phyloP scores from a whole-genome alignment of 805 yeast genomes.

The Starmerella etchellsii region DNA sequence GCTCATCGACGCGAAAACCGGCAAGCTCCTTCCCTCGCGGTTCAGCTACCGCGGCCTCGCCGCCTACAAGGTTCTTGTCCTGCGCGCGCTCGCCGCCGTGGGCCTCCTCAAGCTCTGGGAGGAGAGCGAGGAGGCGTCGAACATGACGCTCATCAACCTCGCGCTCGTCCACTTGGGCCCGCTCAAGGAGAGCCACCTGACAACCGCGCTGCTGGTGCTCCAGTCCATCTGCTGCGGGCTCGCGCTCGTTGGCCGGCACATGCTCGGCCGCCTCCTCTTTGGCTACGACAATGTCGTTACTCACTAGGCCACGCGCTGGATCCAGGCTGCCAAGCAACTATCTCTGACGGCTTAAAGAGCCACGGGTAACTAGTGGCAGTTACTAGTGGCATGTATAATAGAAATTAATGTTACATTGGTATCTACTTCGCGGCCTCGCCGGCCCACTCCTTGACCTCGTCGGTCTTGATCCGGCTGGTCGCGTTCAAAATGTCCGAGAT shows the following conservation, averaged over 20 bases:
- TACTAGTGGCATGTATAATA: background rate
- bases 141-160: slow-evolving; percentile 79
- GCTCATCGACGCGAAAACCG: slow-evolving; percentile 50
- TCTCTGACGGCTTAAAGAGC: too few relatives aligned
- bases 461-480: slow-evolving; percentile 48
- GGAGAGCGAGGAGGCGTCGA: slow-evolving; percentile 39
- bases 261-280: slow-evolving; percentile 72
- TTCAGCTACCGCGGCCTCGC: slow-evolving; percentile 24
- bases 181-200: slow-evolving; percentile 65
- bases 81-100: slow-evolving; percentile 38
- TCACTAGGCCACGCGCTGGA: too few relatives aligned
- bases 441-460: slow-evolving; percentile 58
- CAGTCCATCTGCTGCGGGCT: slow-evolving; percentile 57
- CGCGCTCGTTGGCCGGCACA: slow-evolving; percentile 64
- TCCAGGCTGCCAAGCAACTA: too few relatives aligned
- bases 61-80: slow-evolving; percentile 21
- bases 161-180: slow-evolving; percentile 83
- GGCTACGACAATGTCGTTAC: slow-evolving; percentile 79
- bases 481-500: slow-evolving; percentile 61
- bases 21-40: slow-evolving; percentile 60
- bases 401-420: background rate
- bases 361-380: too few relatives aligned
- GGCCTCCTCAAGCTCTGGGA: slow-evolving; percentile 37
- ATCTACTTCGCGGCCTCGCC: slow-evolving; percentile 31
- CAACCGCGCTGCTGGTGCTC: slow-evolving; percentile 42